A percentile compares a stretch with the other conserved stretches of the same genome.
Conservation (phyloP, 176 grass and related monocot genomes). For the Miscanthus lutarioriparius region DNA sequence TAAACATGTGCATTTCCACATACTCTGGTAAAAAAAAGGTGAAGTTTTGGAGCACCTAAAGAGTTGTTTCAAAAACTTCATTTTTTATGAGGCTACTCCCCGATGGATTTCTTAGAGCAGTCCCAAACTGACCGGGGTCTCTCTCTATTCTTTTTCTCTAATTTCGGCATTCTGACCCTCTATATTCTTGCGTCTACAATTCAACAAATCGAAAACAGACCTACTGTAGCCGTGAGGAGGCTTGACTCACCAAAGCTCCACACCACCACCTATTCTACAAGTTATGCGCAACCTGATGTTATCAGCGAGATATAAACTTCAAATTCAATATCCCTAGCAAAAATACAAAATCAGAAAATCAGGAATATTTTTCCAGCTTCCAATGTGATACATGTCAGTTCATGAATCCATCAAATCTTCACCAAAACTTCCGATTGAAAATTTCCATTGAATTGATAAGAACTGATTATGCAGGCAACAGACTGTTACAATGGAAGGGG, state of each 20-base stretch:
- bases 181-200: not conserved
- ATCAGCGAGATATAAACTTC: not conserved
- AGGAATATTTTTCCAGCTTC: not conserved
- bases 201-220: not conserved
- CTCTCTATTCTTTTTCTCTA: too few relatives aligned
- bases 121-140: too few relatives aligned
- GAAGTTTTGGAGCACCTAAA: too few relatives aligned
- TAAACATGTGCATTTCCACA: too few relatives aligned
- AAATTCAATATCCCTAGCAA: not conserved
- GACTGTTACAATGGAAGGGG: slow-evolving; percentile 42
- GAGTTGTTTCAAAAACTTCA: too few relatives aligned
- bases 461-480: slow-evolving; percentile 38
- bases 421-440: not conserved
- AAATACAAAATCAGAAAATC: not conserved
- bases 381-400: not conserved
- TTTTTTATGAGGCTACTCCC: too few relatives aligned
- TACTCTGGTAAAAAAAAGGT: too few relatives aligned
- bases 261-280: not conserved
- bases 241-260: not conserved
- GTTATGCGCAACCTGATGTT: not conserved
- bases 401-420: not conserved
- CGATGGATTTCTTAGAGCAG: too few relatives aligned
- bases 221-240: not conserved
- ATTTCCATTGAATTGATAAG: slow-evolving; percentile 28
- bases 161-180: too few relatives aligned